Evolutionary conservation across 345 rosid species (phyloP), one percentile per base, ranked within the genome.

Genomic region (Hibiscus tridactylites): DNA sequence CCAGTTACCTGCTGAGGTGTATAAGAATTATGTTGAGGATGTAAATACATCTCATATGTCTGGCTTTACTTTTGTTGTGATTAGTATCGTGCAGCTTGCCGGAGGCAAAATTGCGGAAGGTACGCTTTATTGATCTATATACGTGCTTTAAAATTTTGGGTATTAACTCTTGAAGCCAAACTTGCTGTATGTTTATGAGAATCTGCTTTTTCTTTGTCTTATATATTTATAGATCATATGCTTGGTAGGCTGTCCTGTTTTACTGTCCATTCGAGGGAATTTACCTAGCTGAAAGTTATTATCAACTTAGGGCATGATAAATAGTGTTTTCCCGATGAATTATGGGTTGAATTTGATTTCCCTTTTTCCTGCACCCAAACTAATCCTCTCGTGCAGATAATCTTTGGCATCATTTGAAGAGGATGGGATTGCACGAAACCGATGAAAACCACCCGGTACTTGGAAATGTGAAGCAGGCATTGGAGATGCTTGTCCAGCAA

Each of bases 41-140:
- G 88, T 68, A 26, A 82, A 79, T 56, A 67, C 82, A 16, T 78
- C 83, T 29, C 92, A 83, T 77, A 59, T 84, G 73, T 82, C 87
- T 73, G 96, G 99, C 53, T 88, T 92, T 74, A 79, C 97, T 13
- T 90, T 95, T 78, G 89, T 85, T 5, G 80, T 89, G 60, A 79
- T 90, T 74, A 86, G 93, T 54, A 76, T 95, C 70, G 93, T 90
- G 64, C 92, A 85, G 56, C 97, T 92, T 61, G 85, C 93, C 1
- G 97, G 97, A 35, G 97, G 97, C 54, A 88, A 88, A 77, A 83
- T 92, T 61, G 81, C 85, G 6, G 92, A 95, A 85, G 97, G 97
- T 95, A 78, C 13, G 71, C 62, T 28, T 26, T 39, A 49, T 71
- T 54, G 3, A 6, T 26, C 64, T 24, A 44, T 59, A 11, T 71